A percentile compares a stretch with the other conserved stretches of the same genome.
phyloP scores from a whole-genome alignment of 1,284 basidiomycete genomes.

The Naganishia liquefaciens region DNA sequence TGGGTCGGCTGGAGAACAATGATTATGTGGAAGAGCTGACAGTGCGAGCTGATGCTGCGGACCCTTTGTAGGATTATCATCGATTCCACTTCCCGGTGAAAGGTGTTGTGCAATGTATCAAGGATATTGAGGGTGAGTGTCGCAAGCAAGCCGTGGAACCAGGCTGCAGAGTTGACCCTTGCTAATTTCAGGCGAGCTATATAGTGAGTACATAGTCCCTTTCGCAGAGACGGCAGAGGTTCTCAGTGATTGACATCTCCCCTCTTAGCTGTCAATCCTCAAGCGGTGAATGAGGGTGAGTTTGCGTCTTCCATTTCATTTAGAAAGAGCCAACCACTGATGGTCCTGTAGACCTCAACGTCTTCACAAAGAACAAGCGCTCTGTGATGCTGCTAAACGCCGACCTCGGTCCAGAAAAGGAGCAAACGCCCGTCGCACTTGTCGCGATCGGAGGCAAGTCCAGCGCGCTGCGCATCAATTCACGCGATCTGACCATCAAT shows the following conservation, averaged over 20 bases:
- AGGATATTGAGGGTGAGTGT: conserved; percentile 53
- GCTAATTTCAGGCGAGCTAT: conserved; percentile 40
- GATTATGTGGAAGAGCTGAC: background rate
- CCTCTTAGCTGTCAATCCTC: conserved; percentile 58
- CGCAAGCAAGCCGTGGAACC: background rate
- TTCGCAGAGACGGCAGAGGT: background rate
- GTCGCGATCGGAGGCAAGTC: conserved; percentile 51
- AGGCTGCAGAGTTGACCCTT: background rate
- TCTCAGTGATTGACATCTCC: conserved; percentile 5
- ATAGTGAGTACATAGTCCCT: conserved; percentile 41
- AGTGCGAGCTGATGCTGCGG: background rate
- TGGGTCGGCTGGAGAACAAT: background rate
- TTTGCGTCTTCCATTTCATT: conserved; percentile 1
- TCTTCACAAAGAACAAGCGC: conserved; percentile 71
- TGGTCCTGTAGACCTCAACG: conserved; percentile 59
- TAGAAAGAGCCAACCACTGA: conserved; percentile 25
- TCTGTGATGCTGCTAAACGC: conserved; percentile 51
- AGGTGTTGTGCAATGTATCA: conserved; percentile 60
- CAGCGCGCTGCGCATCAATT: conserved; percentile 31
- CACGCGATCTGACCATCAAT: conserved; percentile 23
- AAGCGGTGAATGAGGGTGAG: conserved; percentile 69
- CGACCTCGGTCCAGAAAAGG: conserved; percentile 47
- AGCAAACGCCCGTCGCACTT: conserved; percentile 45
- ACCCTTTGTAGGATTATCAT: conserved; percentile 71
- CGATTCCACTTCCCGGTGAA: conserved; percentile 78